Conservation (phyloP, 805 yeast genomes). For the Zygosaccharomyces siamensis region DNA sequence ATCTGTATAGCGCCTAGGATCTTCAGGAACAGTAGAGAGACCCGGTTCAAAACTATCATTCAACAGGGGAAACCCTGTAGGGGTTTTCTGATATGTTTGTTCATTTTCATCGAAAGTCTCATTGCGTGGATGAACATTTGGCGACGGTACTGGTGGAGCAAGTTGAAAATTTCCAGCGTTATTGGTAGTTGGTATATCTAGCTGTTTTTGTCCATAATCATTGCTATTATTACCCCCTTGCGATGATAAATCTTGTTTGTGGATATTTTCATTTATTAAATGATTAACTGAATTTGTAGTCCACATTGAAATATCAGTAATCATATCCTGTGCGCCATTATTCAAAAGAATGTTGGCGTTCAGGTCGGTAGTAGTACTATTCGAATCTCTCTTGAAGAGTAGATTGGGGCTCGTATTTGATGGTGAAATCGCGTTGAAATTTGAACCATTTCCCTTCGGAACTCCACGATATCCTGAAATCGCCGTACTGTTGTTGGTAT, state of each 20-base stretch:
- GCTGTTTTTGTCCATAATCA: too few relatives aligned
- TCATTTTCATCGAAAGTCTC: not conserved
- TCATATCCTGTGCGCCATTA: conserved; percentile 52
- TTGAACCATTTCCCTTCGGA: conserved; percentile 1
- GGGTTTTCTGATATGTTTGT: not conserved
- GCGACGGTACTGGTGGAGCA: not conserved
- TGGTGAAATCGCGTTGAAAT: not conserved
- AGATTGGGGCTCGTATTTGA: conserved; percentile 8
- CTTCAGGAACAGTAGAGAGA: conserved; percentile 8
- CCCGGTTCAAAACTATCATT: not conserved
- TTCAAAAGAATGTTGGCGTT: conserved; percentile 26
- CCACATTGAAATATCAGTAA: conserved; percentile 57
- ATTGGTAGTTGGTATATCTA: too few relatives aligned
- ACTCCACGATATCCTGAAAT: not conserved
- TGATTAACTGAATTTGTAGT: conserved; percentile 36
- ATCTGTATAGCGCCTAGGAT: not conserved
- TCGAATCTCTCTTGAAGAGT: conserved; percentile 1
- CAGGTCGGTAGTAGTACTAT: not conserved
- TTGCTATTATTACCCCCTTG: not conserved
- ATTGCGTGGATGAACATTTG: not conserved
- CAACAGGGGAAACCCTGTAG: not conserved
- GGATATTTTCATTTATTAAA: conserved; percentile 13
- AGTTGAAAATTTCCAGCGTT: too few relatives aligned
- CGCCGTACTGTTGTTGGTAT: not conserved
- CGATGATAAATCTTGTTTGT: conserved; percentile 7